Conservation (phyloP, 2,329 filamentous ascomycete genomes). For the Phialemoniopsis sp. region DNA sequence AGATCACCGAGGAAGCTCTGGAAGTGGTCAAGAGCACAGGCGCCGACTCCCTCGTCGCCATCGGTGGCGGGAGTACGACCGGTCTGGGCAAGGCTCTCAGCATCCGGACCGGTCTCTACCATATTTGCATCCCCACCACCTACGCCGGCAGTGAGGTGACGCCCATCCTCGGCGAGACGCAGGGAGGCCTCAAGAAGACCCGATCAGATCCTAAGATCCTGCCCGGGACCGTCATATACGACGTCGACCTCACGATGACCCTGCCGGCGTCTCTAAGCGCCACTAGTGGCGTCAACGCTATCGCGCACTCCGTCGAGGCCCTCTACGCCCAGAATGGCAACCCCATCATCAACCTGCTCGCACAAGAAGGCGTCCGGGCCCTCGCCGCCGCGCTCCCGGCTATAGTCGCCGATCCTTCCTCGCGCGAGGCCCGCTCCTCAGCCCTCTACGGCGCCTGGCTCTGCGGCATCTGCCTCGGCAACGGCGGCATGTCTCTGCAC, state of each 20-base stretch:
- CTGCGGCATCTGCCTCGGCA: slow-evolving; percentile 55
- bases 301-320: slow-evolving; percentile 62
- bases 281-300: slow-evolving; percentile 59
- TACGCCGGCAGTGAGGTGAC: slow-evolving; percentile 62
- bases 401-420: slow-evolving; percentile 28
- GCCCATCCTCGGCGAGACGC: slow-evolving; percentile 58
- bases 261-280: slow-evolving; percentile 47
- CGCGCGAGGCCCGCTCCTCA: slow-evolving; percentile 36
- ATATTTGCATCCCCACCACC: slow-evolving; percentile 45
- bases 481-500: slow-evolving; percentile 58
- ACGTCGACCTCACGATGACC: slow-evolving; percentile 57
- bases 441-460: slow-evolving; percentile 63
- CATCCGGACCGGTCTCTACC: slow-evolving; percentile 44
- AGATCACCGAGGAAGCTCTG: slow-evolving; percentile 52
- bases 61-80: slow-evolving; percentile 58
- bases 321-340: slow-evolving; percentile 59
- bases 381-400: slow-evolving; percentile 42
- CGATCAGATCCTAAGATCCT: slow-evolving; percentile 53
- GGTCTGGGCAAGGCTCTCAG: slow-evolving; percentile 52
- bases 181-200: slow-evolving; percentile 52
- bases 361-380: slow-evolving; percentile 51
- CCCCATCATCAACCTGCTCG: slow-evolving; percentile 54
- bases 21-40: slow-evolving; percentile 34
- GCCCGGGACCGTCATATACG: slow-evolving; percentile 58
- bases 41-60: slow-evolving; percentile 52